Conservation (phyloP, 2,329 filamentous ascomycete genomes). For the Phialophora chinensis region DNA sequence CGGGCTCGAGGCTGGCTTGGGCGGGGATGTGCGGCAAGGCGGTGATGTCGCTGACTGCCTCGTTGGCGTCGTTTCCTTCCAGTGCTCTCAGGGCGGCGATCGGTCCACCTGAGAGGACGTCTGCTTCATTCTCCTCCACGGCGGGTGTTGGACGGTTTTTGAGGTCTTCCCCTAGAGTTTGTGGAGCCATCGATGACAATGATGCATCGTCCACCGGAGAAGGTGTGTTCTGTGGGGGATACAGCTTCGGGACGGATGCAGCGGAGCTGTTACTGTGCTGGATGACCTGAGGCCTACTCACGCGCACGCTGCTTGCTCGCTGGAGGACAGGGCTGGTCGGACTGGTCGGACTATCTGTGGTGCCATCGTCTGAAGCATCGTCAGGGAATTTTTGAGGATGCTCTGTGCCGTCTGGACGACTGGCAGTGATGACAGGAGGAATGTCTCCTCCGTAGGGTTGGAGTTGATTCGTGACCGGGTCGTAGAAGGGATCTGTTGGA, state of each 20-base stretch:
- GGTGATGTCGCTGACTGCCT: neutral
- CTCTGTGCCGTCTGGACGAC: constrained; percentile 3
- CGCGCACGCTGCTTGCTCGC: constrained; percentile 39
- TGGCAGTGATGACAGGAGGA: constrained; percentile 24
- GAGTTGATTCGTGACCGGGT: constrained; percentile 27
- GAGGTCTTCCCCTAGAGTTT: constrained; percentile 11
- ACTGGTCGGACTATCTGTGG: constrained; percentile 18
- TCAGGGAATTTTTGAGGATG: constrained; percentile 2
- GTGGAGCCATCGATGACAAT: neutral
- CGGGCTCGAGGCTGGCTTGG: constrained; percentile 4
- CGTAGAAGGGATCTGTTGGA: constrained; percentile 32
- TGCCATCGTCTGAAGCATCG: constrained; percentile 16
- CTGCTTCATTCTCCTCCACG: constrained; percentile 9
- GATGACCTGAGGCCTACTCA: constrained; percentile 35
- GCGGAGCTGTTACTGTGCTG: constrained; percentile 34
- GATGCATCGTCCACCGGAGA: constrained; percentile 6
- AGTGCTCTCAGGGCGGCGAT: constrained; percentile 31
- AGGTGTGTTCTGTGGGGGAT: constrained; percentile 14
- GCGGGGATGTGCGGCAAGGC: constrained; percentile 13
- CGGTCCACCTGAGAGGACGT: constrained; percentile 13
- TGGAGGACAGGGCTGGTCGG: constrained; percentile 33
- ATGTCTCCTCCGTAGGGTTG: constrained; percentile 16
- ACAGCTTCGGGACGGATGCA: constrained; percentile 30
- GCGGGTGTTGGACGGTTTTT: constrained; percentile 1
- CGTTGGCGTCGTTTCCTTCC: constrained; percentile 18